Conservation (phyloP, 352 stramenopile genomes). For the Thalassiosira livingstoniorum region DNA sequence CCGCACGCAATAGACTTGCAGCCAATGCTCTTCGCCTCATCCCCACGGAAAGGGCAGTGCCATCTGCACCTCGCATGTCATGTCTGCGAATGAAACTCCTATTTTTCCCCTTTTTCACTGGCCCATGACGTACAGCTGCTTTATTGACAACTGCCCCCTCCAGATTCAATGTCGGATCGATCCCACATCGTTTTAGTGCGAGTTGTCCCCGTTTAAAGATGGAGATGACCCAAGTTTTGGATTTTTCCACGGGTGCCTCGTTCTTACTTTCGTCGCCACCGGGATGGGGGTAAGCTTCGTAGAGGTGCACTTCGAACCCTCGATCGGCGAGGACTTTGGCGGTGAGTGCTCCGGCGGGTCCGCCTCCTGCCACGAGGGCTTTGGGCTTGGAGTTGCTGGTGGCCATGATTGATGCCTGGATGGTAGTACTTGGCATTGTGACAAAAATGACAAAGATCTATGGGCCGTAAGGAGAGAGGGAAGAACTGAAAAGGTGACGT, state of each 20-base stretch:
- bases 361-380: no score
- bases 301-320: not conserved
- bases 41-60: not conserved
- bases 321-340: constrained; percentile 11
- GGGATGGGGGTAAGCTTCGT: constrained; percentile 15
- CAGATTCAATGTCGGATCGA: constrained; percentile 11
- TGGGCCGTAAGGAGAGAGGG: no score
- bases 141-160: not conserved
- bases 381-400: no score
- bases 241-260: not conserved
- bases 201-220: not conserved
- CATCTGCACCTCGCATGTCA: not conserved
- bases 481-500: no score
- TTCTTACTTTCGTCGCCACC: not conserved
- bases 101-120: not conserved
- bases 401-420: no score
- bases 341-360: constrained; percentile 4
- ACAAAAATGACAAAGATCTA: no score
- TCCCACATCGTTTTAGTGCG: constrained; percentile 13
- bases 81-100: no score
- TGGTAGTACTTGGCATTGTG: no score
- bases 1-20: constrained; percentile 3
- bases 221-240: constrained; percentile 13
- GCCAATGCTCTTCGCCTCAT: not conserved
- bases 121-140: constrained; percentile 1